phyloP scores from a whole-genome alignment of 75 land plant genomes.

The Sequoiadendron giganteum region DNA sequence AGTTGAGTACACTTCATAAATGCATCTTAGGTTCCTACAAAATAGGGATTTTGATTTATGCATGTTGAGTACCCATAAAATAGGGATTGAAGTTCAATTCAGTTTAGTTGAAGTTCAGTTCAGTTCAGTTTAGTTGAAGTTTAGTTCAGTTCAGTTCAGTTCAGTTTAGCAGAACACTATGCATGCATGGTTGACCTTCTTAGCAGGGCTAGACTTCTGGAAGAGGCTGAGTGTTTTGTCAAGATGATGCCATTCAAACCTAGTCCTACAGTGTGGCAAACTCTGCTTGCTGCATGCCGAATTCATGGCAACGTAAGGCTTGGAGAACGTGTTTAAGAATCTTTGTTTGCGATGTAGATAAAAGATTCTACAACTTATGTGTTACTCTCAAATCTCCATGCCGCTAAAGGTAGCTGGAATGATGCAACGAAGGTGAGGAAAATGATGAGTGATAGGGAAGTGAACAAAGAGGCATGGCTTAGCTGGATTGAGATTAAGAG shows the following conservation, averaged over 20 bases:
- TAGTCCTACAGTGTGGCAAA: not conserved
- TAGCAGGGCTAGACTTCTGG: slow-evolving; percentile 9
- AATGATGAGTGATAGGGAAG: not conserved
- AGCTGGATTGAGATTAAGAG: not conserved
- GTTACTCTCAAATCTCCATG: slow-evolving; percentile 8
- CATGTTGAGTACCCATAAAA: no score
- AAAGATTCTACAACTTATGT: slow-evolving; percentile 15
- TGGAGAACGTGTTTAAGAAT: slow-evolving; percentile 14
- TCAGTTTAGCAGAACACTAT: slow-evolving; percentile 19
- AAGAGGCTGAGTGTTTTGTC: slow-evolving; percentile 19
- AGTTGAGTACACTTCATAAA: no score
- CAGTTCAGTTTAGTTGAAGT: no score
- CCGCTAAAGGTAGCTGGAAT: slow-evolving; percentile 2
- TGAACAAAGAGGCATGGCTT: not conserved
- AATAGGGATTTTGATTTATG: no score
- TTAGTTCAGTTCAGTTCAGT: no score
- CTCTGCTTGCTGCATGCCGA: slow-evolving; percentile 18
- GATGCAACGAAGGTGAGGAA: not conserved
- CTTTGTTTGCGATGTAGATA: not conserved
- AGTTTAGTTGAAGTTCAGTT: no score
- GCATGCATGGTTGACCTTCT: slow-evolving; percentile 19
- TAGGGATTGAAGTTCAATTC: no score
- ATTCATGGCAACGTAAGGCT: slow-evolving; percentile 13
- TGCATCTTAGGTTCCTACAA: no score
- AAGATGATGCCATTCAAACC: slow-evolving; percentile 20